Percentiles rank a stretch among this genome's conserved stretches.
phyloP scores from a whole-genome alignment of 257 asterid genomes.

The Solanum commersonii region DNA sequence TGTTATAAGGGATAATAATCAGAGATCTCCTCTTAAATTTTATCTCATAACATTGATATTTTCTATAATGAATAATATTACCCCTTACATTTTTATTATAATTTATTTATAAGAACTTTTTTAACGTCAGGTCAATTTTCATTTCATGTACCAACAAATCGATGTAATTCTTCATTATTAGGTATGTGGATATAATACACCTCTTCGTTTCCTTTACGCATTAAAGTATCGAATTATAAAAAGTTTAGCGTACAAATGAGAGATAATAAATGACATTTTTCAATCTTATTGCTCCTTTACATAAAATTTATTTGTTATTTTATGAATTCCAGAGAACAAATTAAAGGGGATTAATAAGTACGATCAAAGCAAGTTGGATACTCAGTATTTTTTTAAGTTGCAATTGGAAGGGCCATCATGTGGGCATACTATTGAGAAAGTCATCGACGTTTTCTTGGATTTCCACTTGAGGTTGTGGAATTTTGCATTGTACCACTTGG shows the following conservation, averaged over 20 bases:
- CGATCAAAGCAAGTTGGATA: not conserved
- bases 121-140: fast-evolving
- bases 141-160: not conserved
- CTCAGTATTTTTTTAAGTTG: not conserved
- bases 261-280: not conserved
- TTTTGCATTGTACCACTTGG: not conserved
- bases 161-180: not conserved
- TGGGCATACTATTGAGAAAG: no score
- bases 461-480: not conserved
- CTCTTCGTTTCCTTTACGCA: not conserved
- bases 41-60: not conserved
- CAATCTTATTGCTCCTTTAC: not conserved
- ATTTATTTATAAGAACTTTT: not conserved
- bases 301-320: no score
- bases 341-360: no score
- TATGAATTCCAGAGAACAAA: fast-evolving
- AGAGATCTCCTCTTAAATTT: not conserved
- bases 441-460: not conserved
- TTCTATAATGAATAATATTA: not conserved
- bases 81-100: not conserved
- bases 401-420: not conserved
- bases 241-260: not conserved
- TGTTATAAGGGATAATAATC: not conserved
- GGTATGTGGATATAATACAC: not conserved
- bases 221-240: no score